A percentile compares a stretch with the other conserved stretches of the same genome.
These are phyloP conservation scores for Cladosporium sp. DNA, from an alignment of 2,329 filamentous ascomycete genomes.

Conservation along the genomic window DNA sequence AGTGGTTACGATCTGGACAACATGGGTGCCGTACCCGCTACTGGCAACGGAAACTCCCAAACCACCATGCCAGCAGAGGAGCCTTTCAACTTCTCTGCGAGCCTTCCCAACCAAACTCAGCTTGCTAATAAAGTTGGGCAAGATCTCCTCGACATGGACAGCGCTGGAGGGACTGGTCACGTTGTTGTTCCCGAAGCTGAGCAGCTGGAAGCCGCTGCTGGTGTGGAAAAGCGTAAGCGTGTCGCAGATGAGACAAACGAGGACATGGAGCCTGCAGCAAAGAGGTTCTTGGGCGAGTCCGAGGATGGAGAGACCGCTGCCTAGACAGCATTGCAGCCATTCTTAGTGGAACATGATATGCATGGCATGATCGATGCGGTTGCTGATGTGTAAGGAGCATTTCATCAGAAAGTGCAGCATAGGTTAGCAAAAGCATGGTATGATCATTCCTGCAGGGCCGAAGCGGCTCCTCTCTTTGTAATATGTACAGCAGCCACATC, in stretches of 20 bases:
- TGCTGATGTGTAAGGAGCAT: too few relatives aligned
- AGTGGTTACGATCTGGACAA: too few relatives aligned
- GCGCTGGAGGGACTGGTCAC: neutral
- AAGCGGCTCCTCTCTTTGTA: constrained; percentile 22
- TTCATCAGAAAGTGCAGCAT: too few relatives aligned
- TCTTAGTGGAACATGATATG: neutral
- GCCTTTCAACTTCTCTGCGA: neutral
- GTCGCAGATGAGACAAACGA: neutral
- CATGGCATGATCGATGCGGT: neutral
- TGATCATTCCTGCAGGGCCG: constrained; percentile 15
- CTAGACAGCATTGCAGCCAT: neutral
- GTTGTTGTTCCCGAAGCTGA: neutral
- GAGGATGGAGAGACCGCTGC: neutral
- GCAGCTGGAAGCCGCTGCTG: neutral
- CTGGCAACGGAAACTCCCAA: neutral
- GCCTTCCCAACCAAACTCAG: constrained; percentile 14
- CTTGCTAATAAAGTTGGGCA: constrained; percentile 4
- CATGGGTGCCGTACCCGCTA: neutral
- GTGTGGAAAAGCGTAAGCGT: constrained; percentile 7
- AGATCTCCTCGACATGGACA: constrained; percentile 6
- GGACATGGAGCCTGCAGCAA: neutral
- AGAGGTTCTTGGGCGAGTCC: neutral
- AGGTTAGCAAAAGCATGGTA: constrained; percentile 17
- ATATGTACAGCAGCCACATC: constrained; percentile 31
- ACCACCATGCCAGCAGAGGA: neutral